Evolutionary conservation across 441 rosid species (phyloP).

Genomic region (Eruca vesicaria): DNA sequence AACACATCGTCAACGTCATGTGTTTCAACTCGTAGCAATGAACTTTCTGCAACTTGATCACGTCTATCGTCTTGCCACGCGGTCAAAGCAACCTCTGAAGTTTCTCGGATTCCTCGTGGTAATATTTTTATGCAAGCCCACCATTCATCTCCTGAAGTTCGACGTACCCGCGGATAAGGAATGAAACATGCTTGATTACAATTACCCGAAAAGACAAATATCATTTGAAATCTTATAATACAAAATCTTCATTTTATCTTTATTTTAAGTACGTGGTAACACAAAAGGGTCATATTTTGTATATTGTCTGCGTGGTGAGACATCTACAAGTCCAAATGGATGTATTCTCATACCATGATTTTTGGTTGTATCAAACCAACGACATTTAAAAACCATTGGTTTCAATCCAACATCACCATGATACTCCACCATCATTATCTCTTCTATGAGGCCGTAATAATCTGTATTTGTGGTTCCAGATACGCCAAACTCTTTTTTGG

Average conservation of each 20-base stretch:
- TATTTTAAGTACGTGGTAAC: not conserved
- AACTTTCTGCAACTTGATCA: not conserved
- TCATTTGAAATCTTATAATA: too few species aligned
- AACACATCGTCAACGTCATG: not conserved
- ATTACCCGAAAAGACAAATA: not conserved
- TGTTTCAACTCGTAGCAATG: not conserved
- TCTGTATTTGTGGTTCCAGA: not conserved
- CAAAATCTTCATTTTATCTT: too few species aligned
- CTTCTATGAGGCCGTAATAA: not conserved
- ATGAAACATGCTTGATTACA: too few species aligned
- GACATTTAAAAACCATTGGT: not conserved
- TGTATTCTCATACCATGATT: not conserved
- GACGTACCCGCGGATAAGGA: not conserved
- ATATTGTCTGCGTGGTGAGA: not conserved
- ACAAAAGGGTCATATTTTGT: not conserved
- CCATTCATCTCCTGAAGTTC: not conserved
- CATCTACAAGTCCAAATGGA: not conserved
- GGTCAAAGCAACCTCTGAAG: not conserved
- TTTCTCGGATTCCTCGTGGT: not conserved
- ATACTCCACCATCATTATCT: not conserved
- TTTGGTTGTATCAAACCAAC: not conserved
- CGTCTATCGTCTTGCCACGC: not conserved
- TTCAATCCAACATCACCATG: not conserved
- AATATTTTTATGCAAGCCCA: not conserved
- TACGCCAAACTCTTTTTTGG: too few species aligned